Percentiles rank a stretch among this genome's conserved stretches.
phyloP scores from a whole-genome alignment of 352 stramenopile species.

The Pythium utonaiense region DNA sequence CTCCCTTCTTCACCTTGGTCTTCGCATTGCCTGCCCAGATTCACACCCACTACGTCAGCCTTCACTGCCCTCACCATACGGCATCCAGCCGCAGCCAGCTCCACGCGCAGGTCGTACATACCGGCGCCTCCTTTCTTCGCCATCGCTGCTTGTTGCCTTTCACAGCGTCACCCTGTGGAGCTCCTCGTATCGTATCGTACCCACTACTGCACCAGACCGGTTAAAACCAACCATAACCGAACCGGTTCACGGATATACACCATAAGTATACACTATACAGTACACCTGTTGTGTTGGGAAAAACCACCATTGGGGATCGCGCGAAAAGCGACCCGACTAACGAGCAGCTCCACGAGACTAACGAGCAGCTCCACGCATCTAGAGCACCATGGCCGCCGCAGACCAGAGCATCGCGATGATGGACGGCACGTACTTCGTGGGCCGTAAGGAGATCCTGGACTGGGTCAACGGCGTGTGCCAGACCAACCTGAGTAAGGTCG shows the following conservation, averaged over 20 bases:
- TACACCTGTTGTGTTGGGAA: not conserved
- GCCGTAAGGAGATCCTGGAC: slow-evolving; percentile 96
- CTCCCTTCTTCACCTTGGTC: slow-evolving; percentile 27
- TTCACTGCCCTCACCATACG: too few relatives aligned
- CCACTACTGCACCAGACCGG: not conserved
- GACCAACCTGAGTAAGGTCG: slow-evolving; percentile 95
- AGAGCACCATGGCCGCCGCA: slow-evolving; percentile 52
- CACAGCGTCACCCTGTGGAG: too few relatives aligned
- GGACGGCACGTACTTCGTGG: slow-evolving; percentile 96
- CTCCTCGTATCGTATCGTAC: too few relatives aligned
- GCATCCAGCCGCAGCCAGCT: too few relatives aligned
- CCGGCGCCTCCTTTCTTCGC: slow-evolving; percentile 39
- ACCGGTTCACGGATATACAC: not conserved
- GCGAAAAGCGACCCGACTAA: slow-evolving; percentile 4
- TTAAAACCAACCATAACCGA: not conserved
- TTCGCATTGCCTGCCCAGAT: slow-evolving; percentile 21
- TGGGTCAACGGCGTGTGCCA: slow-evolving; percentile 98
- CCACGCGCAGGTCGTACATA: slow-evolving; percentile 1
- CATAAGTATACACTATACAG: not conserved
- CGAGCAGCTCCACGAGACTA: not conserved
- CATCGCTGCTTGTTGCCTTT: slow-evolving; percentile 29
- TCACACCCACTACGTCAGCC: too few relatives aligned
- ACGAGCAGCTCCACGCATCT: not conserved
- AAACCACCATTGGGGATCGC: not conserved
- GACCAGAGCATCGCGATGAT: slow-evolving; percentile 94